A percentile compares a stretch with the other conserved stretches of the same genome.
Evolutionary conservation across 2,329 filamentous ascomycete genomes (phyloP).

Genomic region (Cercospora brassicicola): DNA sequence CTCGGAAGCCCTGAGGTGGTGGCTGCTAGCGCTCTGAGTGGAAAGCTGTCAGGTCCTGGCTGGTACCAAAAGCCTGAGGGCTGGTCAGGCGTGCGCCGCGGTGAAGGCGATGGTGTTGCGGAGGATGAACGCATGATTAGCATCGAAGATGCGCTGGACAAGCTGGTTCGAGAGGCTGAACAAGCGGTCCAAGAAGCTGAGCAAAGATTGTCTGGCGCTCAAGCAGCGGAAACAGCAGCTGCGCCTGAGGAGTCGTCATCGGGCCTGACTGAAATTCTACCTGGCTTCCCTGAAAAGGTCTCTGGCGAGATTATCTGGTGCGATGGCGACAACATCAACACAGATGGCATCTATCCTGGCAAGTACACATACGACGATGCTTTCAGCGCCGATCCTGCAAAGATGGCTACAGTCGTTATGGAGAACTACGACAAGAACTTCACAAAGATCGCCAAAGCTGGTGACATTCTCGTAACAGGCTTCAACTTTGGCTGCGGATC

Average conservation of each 20-base stretch:
- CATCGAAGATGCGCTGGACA: conserved; percentile 69
- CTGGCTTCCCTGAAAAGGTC: conserved; percentile 82
- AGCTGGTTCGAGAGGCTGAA: conserved; percentile 69
- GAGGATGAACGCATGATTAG: conserved; percentile 65
- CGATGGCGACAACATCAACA: conserved; percentile 85
- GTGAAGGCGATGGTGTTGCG: conserved; percentile 67
- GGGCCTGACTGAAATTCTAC: conserved; percentile 67
- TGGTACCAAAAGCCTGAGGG: conserved; percentile 72
- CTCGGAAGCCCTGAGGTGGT: conserved; percentile 88
- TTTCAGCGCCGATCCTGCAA: conserved; percentile 67
- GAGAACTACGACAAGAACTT: conserved; percentile 85
- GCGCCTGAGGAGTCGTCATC: conserved; percentile 34
- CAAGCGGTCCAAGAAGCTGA: conserved; percentile 58
- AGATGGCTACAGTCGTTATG: conserved; percentile 91
- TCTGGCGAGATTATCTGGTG: conserved; percentile 85
- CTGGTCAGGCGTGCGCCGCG: conserved; percentile 65
- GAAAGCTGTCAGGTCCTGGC: conserved; percentile 72
- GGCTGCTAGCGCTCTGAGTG: conserved; percentile 78
- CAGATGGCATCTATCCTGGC: conserved; percentile 87
- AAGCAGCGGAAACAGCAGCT: conserved; percentile 37
- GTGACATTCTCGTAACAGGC: conserved; percentile 80
- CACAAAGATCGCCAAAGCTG: conserved; percentile 59
- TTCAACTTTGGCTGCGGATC: conserved; percentile 87
- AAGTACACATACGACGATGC: conserved; percentile 92
- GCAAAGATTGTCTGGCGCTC: conserved; percentile 43